Base-by-base conservation (phyloP, 129 eudicot species). In the Pittosporum tobira region DNA sequence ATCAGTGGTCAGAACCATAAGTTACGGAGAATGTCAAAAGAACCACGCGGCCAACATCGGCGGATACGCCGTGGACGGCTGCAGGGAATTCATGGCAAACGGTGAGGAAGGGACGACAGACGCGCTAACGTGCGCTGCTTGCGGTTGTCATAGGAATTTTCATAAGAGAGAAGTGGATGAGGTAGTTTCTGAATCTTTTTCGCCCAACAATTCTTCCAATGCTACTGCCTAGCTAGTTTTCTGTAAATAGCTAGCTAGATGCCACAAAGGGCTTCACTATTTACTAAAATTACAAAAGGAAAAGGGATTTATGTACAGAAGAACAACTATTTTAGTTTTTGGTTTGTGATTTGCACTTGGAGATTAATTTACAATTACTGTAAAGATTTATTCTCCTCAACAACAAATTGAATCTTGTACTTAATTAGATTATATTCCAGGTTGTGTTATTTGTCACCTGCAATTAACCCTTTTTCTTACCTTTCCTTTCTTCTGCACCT, bases 71-170 rank as follows among this genome's bases (percentile, higher is more conserved):
- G 77, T 85, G 13, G 95, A 85, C 23, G 95, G 95, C 3, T 85
- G 95, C 75, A 64, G 88, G 51, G 95, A 85, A 43, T 85, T 85
- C 65, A 75, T 88, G 94, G 89, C 89, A 4, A 80, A 83, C 18
- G 96, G 96, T 3, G 71, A 51, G 18, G 83, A 83, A 36, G 88
- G 88, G 22, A 80, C 96, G 0, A 23, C 51, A 30, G 85, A 65
- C 0, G 87, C 84, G 0, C 76, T 84, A 6, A 29, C 58, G n/a
- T 84, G 96, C 34, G 96, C 96, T 18, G 96, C 96, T 45, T 88
- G 96, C 43, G 87, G 87, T 53, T 88, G 96, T 68, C 96, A 88
- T 75, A 72, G 96, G 81, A 88, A 74, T 59, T 88, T 88, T 54
- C 96, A 88, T 46, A 62, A 84, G 66, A 80, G 84, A 64, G 81